Base-by-base conservation (phyloP, 306 rosid species). In the Cicer chorassanicum region DNA sequence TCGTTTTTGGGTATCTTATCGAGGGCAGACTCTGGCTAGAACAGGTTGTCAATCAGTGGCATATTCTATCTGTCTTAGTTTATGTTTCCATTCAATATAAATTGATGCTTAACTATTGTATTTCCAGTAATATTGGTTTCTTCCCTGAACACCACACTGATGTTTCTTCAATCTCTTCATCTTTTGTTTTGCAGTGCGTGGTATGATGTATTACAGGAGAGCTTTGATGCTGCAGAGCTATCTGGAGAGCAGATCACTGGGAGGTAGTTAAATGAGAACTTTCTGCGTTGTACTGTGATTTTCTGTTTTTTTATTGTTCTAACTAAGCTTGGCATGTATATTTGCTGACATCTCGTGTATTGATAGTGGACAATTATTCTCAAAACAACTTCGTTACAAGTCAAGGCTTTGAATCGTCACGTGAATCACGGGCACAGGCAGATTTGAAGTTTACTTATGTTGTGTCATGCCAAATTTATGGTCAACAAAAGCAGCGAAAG, bases 381-480 rank as follows among this genome's bases (percentile, higher is more conserved):
- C 93, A 82, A 80, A 77, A 72, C 72, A 82, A 76, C 88, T 77
- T 84, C 80, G 60, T 76, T 70, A 80, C 88, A 42, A 86, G 92
- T 79, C 87, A 85, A 81, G 97, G 91, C n/a, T 94, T 88, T 80
- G 97, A 91, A 87, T 62, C 76, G 64, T 94, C 98, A 49, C 93
- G 78, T 62, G 94, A 86, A 84, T 84, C 97, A 65, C 86, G 96
- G 80, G 98, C 98, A 63, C 98, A 94, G 69, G 90, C 95, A 55
- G 98, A 94, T 86, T 79, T 94, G 82, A 94, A 94, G 86, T 94
- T 91, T 81, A 91, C 98, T 21, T 94, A 94, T 71, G 98, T 94
- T 55, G 91, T 94, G 59, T 94, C 98, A n/a, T 94, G 98, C 88
- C 98, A 94, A 91, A 94, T 94, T 78, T 94, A 91, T 90, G 97